phyloP scores from a whole-genome alignment of 257 asterid genomes.

The Petrea volubilis region DNA sequence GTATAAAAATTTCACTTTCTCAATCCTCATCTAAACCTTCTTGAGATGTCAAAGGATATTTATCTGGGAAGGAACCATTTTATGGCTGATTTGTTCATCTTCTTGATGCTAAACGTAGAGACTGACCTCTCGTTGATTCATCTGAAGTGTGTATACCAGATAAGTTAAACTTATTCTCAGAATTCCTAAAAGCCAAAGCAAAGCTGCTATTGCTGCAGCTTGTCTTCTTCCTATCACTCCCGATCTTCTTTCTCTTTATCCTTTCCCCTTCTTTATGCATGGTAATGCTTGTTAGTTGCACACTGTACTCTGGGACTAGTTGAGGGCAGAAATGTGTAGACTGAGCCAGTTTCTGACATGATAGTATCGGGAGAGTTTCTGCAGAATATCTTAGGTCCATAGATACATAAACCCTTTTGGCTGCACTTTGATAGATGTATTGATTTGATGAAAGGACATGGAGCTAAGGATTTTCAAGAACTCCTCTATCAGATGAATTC shows the following conservation, averaged over 20 bases:
- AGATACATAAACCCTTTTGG: not conserved
- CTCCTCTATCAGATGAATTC: too few relatives aligned
- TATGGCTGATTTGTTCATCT: not conserved
- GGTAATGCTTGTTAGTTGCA: not conserved
- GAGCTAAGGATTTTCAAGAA: too few relatives aligned
- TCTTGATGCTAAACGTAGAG: not conserved
- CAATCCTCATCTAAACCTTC: not conserved
- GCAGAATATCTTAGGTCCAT: not conserved
- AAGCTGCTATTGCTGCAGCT: not conserved
- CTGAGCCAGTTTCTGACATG: not conserved
- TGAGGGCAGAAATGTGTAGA: not conserved
- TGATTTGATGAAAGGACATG: too few relatives aligned
- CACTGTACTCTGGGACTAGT: not conserved
- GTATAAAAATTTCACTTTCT: not conserved
- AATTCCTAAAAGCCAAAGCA: not conserved
- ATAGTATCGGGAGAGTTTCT: not conserved
- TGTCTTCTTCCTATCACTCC: not conserved
- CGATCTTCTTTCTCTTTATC: not conserved
- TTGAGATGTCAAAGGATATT: not conserved
- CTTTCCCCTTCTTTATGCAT: not conserved
- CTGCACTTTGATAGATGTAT: too few relatives aligned
- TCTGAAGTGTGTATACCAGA: not conserved
- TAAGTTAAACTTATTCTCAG: not conserved
- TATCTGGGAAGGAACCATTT: not conserved
- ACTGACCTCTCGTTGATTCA: not conserved